Evolutionary conservation across 2,329 filamentous ascomycete species (phyloP), one percentile per base, ranked within the genome.

Genomic region (Fusarium sp.): DNA sequence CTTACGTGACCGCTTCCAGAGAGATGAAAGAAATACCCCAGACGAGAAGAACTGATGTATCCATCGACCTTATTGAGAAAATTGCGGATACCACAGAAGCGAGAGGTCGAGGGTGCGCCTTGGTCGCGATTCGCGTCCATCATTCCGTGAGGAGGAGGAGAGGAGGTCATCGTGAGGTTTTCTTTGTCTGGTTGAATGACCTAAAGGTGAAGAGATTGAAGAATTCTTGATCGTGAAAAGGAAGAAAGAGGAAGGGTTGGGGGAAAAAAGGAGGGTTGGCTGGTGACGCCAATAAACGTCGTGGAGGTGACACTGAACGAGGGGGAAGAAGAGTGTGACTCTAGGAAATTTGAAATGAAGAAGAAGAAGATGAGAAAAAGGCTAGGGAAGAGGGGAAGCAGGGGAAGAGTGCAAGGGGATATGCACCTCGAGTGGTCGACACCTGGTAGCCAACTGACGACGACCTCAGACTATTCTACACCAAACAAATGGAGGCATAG

Each of bases 1-100:
- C 88, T 79, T 83, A 93, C 92, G 86, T 94, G 92, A 59, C 91
- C 92, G 47, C 87, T 91, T 18, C 91, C 91, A 66, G 90, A 88
- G 31, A 94, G 88, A 58, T 88, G 88, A 79, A 94, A 94, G 64
- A 91, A 85, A 58, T 85, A 85, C 24, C 91, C 91, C 73, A 93
- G 81, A 9, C 82, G 83, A 1, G 86, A 87, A 11, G 78, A 79
- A 40, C 83, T 84, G 35, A 85, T 70, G 63, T 79, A 82, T 45
- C 73, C 72, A 56, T 86, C 83, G 20, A 83, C 59, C 20, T 70
- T 74, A 62, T 85, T 82, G 61, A 84, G 75, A 38, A 79, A 77
- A 52, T 84, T 79, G 58, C 84, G 82, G 59, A 82, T 47, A 22
- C 79, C 80, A 54, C 77, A 82, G 61, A 82, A 77, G 18, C 71